These are phyloP conservation scores for Adiantum capillusveneris DNA, from an alignment of 75 land plant genomes.

Conservation along the genomic window DNA sequence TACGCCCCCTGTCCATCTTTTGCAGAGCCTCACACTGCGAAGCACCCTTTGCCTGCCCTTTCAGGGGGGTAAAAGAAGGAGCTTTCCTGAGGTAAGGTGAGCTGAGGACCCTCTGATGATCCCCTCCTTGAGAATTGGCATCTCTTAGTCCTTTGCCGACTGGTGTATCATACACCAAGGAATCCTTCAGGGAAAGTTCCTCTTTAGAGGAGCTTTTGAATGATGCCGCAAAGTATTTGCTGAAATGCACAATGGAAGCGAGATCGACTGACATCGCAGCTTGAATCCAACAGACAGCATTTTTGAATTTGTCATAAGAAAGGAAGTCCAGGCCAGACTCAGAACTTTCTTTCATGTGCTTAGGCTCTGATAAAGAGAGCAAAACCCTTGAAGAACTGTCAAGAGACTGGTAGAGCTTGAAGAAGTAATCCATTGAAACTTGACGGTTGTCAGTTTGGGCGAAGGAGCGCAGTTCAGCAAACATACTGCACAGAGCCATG, in stretches of 20 bases:
- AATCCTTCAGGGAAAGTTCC: constrained; percentile 8
- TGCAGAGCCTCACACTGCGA: not conserved
- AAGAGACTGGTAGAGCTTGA: constrained; percentile 49
- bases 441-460: constrained; percentile 58
- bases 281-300: constrained; percentile 59
- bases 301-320: constrained; percentile 11
- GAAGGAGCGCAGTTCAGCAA: constrained; percentile 60
- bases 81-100: not conserved
- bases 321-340: constrained; percentile 4
- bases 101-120: not conserved
- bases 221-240: constrained; percentile 13
- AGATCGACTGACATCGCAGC: constrained; percentile 86
- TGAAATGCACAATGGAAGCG: constrained; percentile 50
- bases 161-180: not conserved
- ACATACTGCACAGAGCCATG: constrained; percentile 63
- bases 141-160: not conserved
- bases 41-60: not conserved
- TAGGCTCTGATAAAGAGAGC: constrained; percentile 41
- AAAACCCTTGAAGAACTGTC: constrained; percentile 20
- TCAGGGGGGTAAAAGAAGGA: not conserved
- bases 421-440: constrained; percentile 71
- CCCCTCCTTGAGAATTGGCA: not conserved
- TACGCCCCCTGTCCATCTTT: not conserved
- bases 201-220: constrained; percentile 2
- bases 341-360: not conserved